These are phyloP conservation scores for Rhododendron vialii DNA, from an alignment of 148 eudicot genomes.

Conservation along the genomic window DNA sequence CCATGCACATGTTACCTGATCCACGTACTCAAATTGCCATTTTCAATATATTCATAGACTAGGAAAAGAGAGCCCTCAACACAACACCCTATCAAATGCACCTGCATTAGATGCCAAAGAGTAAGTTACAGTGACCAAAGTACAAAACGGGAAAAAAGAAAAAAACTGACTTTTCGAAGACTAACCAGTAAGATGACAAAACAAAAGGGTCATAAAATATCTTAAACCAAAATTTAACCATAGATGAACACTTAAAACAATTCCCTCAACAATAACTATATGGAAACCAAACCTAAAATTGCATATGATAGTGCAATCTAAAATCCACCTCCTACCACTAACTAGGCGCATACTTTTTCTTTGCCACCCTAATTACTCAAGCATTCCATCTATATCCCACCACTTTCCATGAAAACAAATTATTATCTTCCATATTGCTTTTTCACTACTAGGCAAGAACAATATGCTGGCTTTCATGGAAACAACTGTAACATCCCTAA, in stretches of 20 bases:
- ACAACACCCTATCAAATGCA: conserved; percentile 71
- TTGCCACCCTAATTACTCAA: not conserved
- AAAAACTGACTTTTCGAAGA: not conserved
- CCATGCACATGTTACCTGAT: conserved; percentile 26
- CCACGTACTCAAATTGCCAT: conserved; percentile 66
- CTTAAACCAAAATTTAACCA: not conserved
- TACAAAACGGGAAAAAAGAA: not conserved
- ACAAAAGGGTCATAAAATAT: not conserved
- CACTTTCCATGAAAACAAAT: not conserved
- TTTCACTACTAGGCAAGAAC: not conserved
- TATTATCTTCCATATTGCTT: not conserved
- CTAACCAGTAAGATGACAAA: not conserved
- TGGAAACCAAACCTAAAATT: not conserved
- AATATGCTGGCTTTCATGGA: not conserved
- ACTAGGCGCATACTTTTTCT: not conserved
- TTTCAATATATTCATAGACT: conserved; percentile 62
- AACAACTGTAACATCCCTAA: not conserved
- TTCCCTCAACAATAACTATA: not conserved
- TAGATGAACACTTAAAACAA: not conserved
- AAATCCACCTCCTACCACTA: not conserved
- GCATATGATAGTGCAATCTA: not conserved
- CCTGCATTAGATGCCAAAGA: conserved; percentile 33
- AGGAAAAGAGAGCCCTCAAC: conserved; percentile 56
- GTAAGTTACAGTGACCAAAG: not conserved
- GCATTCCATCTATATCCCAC: not conserved